Evolutionary conservation across 2,329 filamentous ascomycete genomes (phyloP), one percentile per base, ranked within the genome.

Genomic region (Colletotrichum tabaci): DNA sequence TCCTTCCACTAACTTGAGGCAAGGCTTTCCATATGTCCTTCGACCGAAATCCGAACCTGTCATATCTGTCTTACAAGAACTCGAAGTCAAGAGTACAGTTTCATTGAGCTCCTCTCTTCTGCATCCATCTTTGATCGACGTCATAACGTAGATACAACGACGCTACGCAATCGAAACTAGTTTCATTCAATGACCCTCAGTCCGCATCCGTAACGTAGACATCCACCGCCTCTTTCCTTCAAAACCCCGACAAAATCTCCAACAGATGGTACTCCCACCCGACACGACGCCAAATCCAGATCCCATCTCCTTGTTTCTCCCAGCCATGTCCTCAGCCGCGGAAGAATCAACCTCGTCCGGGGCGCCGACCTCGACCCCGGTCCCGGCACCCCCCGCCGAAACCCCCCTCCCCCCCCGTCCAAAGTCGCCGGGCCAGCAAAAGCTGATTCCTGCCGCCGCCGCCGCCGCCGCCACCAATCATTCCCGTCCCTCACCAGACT

Each of bases 301-400:
- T 30, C 68, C 71, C 63, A 61, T 49, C 60, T 60, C 68, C 53
- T 30, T 73, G 42, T 73, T 73, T 53, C 58, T 67, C 56, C 72
- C 64, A 61, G 67, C 67, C 64, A 74, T 74, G 73, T 74, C 73
- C 16, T 58, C 72, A 46, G 58, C 61, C 10, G 16, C 57, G 23
- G 23, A 49, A 49, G 55, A 64, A 58, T 26, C 62, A 18, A 56
- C 61, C 35, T 26, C 66, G 16, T 42, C 72, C 42, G 44, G 66
- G 35, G 42, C 53, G 47, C 30, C 57, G 26, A n/a, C 57, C 53
- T 67, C 71, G 30, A 50, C 30, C 53, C n/a, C 12, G 12, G 30
- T 52, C 42, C 67, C 67, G 40, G 55, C 47, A 3, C 55, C 67
- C 26, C 69, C 69, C 40, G 58, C 69, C 40, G 66, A 60, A 8